A percentile compares a stretch with the other conserved stretches of the same genome.
Evolutionary conservation across 768 basidiomycete genomes (phyloP).

Genomic region (Suillus clintonianus): DNA sequence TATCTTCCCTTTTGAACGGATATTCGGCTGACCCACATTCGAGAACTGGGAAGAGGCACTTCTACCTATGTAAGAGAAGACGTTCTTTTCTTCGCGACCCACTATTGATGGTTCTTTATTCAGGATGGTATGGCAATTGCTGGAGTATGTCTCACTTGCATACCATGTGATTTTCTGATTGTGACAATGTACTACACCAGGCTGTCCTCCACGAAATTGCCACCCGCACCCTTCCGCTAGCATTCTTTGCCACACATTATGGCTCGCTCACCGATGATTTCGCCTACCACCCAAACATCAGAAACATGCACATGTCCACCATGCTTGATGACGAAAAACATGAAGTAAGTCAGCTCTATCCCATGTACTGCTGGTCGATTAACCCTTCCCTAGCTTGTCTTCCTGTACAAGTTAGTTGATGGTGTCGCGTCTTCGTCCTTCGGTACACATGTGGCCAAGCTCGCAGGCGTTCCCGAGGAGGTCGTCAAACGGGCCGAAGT

Average conservation of each 20-base stretch:
- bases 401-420: constrained; percentile 91
- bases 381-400: constrained; percentile 63
- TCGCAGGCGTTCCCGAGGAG: constrained; percentile 85
- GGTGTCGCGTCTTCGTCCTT: constrained; percentile 89
- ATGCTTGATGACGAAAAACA: constrained; percentile 90
- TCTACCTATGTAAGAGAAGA: constrained; percentile 75
- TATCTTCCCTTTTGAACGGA: constrained; percentile 11
- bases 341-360: constrained; percentile 51
- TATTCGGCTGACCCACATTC: neutral
- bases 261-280: constrained; percentile 95
- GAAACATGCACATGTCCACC: constrained; percentile 96
- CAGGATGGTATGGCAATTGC: constrained; percentile 99
- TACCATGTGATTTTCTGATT: constrained; percentile 7
- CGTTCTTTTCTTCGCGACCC: neutral
- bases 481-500: constrained; percentile 89
- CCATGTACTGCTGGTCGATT: neutral
- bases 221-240: constrained; percentile 86
- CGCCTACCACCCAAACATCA: constrained; percentile 86
- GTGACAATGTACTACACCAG: constrained; percentile 33
- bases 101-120: constrained; percentile 1
- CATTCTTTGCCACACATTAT: constrained; percentile 98
- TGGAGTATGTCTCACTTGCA: constrained; percentile 49
- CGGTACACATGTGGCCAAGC: constrained; percentile 91
- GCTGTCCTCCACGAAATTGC: constrained; percentile 94
- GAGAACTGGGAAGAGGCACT: constrained; percentile 93